Base-by-base conservation (phyloP, 805 yeast species). In the Yarrowia sp. region DNA sequence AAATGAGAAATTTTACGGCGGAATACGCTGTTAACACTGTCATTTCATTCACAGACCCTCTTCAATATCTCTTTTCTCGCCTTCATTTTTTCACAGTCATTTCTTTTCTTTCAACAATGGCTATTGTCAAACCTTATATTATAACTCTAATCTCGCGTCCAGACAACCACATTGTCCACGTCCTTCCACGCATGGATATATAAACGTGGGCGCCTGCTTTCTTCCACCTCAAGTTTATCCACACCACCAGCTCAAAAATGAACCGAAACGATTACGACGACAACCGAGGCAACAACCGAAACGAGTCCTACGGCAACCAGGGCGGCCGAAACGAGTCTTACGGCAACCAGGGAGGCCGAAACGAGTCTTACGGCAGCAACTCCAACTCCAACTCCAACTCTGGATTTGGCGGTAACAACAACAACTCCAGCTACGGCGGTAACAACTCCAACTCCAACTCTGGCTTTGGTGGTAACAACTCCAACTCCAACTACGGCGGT, bases 181-280 rank as follows among this genome's bases (percentile, higher is more conserved):
- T 36, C 33, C 2, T 24, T 17, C 15, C 38, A 14, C 52, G 44
- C 20, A 34, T 24, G 30, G 30, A 24, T 55, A 55, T 55, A 55
- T 52, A 55, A 55, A 17, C 36, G 46, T 14, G 20, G 9, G 24
- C n/a, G 15, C 43, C 38, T n/a, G 20, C 46, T 38, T 24, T 14
- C 15, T 30, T 42, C 15, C 19, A 14, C 24, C 13, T 3, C 46
- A 56, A 24, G 30, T 24, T 24, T 24, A 24, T 24, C 30, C 15
- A n/a, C 20, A 17, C 15, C 17, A 13, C 64, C 39, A 33, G 13
- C 42, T 24, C 42, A 53, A 38, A n/a, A 52, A 53, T 53, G 60
- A 53, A 53, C 63, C 46, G 33, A n/a, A 55, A 55, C 61, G 44
- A 39, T 10, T 33, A 52, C 49, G 38, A 36, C 43, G 33, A 39